Evolutionary conservation across 306 rosid genomes (phyloP), one percentile per base, ranked within the genome.

Genomic region (Betula pendula): DNA sequence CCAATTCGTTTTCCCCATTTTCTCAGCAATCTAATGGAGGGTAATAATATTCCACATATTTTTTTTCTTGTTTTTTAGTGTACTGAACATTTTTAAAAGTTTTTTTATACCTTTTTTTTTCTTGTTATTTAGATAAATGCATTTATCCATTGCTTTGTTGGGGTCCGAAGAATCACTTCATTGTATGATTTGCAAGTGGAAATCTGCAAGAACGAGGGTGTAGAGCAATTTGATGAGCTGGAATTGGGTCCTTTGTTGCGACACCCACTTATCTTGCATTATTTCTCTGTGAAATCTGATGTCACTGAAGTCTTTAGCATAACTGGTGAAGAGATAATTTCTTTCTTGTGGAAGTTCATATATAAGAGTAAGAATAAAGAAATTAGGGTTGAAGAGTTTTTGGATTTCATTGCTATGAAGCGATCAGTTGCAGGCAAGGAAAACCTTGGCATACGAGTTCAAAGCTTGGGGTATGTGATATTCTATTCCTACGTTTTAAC

Each of bases 91-190:
- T 16, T 43, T 19, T 65, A 24, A 71, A 71, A 33, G 29, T 10
- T 3, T 75, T 75, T 63, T 52, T 68, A 72, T 68, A 33, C 62
- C 38, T 75, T 11, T 78, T 65, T 77, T 76, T 68, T 71, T 25
- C 76, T 85, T 83, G 82, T 58, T 75, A 42, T 79, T 72, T 75
- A 94, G 97, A 89, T 94, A 82, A 88, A 92, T 94, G 88, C 96
- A 62, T 92, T 86, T 88, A 78, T 95, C 79, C 95, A 92, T 81
- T 94, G 98, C 83, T 94, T 90, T 85, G 93, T 92, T 77, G 97
- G 86, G 68, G 97, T 87, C 70, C 87, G 80, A 73, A 88, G 89
- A 75, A 81, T 95, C 50, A 86, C 87, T 80, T 84, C 98, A 4
- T 73, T 95, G 74, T 77, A 92, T 71, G 97, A 95, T 78, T 86